Evolutionary conservation across 2,329 filamentous ascomycete genomes (phyloP).

Genomic region (Pestalotiopsis sp.): DNA sequence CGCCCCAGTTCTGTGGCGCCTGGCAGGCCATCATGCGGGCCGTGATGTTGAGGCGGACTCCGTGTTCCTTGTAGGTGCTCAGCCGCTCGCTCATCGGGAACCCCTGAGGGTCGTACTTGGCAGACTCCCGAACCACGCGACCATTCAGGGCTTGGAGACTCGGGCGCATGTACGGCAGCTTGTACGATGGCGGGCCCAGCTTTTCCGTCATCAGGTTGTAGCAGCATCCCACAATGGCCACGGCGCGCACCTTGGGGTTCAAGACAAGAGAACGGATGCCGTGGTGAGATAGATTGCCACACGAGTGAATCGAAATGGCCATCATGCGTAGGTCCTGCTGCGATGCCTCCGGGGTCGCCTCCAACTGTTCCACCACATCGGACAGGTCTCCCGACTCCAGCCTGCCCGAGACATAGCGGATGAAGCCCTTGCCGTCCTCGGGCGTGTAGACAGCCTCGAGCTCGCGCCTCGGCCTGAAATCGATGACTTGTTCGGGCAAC

Average conservation of each 20-base stretch:
- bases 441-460: constrained; percentile 53
- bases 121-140: constrained; percentile 67
- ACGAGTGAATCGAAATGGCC: constrained; percentile 95
- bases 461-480: constrained; percentile 52
- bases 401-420: constrained; percentile 76
- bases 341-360: constrained; percentile 31
- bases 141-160: constrained; percentile 66
- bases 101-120: constrained; percentile 80
- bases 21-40: constrained; percentile 98
- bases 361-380: constrained; percentile 28
- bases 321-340: constrained; percentile 58
- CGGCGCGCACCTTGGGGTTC: constrained; percentile 82
- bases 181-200: constrained; percentile 83
- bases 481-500: constrained; percentile 32
- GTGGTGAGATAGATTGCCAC: constrained; percentile 95
- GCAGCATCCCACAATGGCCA: constrained; percentile 96
- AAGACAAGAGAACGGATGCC: constrained; percentile 82
- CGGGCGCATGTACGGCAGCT: constrained; percentile 75
- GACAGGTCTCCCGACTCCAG: constrained; percentile 72
- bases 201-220: constrained; percentile 95
- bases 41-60: constrained; percentile 89
- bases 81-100: constrained; percentile 87
- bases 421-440: constrained; percentile 64
- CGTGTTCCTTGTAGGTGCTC: constrained; percentile 55
- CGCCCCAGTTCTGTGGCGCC: constrained; percentile 89